Evolutionary conservation across 208 protist species (phyloP).

Genomic region (Trichomonas gallinae): DNA sequence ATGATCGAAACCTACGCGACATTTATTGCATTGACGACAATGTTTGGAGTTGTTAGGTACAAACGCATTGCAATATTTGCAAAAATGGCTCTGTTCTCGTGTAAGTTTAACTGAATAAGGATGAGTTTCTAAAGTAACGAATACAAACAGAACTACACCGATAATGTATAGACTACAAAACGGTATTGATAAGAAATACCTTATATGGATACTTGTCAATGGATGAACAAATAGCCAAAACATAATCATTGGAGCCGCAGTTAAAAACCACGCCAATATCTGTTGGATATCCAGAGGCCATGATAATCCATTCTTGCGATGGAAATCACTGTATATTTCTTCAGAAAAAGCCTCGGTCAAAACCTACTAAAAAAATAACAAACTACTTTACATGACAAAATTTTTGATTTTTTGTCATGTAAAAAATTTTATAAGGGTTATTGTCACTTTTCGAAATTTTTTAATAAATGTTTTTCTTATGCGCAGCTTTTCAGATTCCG

Average conservation of each 20-base stretch:
- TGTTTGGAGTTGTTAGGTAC: neutral
- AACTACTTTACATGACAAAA: neutral
- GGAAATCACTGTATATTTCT: neutral
- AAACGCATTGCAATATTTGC: neutral
- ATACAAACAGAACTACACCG: neutral
- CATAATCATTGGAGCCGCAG: neutral
- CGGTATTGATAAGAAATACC: neutral
- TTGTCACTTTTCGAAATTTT: too few relatives aligned
- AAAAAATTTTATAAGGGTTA: too few relatives aligned
- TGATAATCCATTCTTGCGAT: neutral
- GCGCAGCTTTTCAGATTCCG: neutral
- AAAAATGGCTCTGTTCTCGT: neutral
- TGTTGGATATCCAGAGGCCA: neutral
- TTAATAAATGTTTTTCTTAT: neutral
- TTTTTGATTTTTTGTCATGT: neutral
- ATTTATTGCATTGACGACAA: neutral
- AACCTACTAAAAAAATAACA: neutral
- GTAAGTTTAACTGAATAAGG: neutral
- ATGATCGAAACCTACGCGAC: conserved; percentile 5
- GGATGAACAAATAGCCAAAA: neutral
- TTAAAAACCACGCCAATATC: conserved; percentile 11
- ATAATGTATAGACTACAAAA: neutral
- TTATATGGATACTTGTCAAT: too few relatives aligned
- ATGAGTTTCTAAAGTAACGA: neutral
- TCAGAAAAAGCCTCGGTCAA: neutral